Evolutionary conservation across 306 rosid genomes (phyloP).

Genomic region (Arachis hypogaea): DNA sequence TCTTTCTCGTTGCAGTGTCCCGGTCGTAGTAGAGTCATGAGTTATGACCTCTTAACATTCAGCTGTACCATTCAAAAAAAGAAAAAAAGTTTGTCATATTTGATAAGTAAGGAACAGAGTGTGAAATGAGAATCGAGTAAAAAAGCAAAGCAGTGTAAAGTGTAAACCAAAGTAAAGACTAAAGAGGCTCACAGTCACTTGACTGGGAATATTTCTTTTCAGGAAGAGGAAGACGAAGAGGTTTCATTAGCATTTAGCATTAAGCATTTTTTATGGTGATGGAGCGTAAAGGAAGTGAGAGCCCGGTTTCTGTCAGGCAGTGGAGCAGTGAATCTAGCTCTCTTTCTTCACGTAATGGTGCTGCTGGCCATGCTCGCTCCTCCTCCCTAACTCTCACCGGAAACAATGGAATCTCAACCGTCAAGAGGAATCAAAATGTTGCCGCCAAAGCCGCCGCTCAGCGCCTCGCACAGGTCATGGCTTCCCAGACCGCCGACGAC

Average conservation of each 20-base stretch:
- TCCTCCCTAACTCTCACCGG: conserved; percentile 65
- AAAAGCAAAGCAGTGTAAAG: too few relatives aligned
- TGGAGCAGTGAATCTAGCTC: conserved; percentile 59
- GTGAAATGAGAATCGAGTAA: too few relatives aligned
- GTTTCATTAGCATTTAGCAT: background rate
- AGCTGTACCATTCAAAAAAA: too few relatives aligned
- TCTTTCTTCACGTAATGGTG: conserved; percentile 56
- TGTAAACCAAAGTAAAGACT: too few relatives aligned
- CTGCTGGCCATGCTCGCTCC: conserved; percentile 68
- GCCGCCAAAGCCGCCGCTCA: conserved; percentile 98
- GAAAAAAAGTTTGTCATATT: too few relatives aligned
- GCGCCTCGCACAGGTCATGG: conserved; percentile 99
- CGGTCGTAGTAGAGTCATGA: too few relatives aligned
- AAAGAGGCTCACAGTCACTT: too few relatives aligned
- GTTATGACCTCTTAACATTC: too few relatives aligned
- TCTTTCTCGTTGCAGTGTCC: too few relatives aligned
- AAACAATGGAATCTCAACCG: conserved; percentile 61
- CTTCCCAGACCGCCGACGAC: conserved; percentile 79
- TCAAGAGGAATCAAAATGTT: conserved; percentile 89
- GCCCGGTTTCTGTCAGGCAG: conserved; percentile 40
- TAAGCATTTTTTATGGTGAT: conserved; percentile 1
- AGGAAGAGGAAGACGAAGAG: background rate
- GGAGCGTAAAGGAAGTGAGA: conserved; percentile 42
- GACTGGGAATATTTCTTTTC: too few relatives aligned
- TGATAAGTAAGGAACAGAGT: too few relatives aligned